A percentile compares a stretch with the other conserved stretches of the same genome.
Evolutionary conservation across 2,329 filamentous ascomycete species (phyloP).

Genomic region (Trichoderma sp.): DNA sequence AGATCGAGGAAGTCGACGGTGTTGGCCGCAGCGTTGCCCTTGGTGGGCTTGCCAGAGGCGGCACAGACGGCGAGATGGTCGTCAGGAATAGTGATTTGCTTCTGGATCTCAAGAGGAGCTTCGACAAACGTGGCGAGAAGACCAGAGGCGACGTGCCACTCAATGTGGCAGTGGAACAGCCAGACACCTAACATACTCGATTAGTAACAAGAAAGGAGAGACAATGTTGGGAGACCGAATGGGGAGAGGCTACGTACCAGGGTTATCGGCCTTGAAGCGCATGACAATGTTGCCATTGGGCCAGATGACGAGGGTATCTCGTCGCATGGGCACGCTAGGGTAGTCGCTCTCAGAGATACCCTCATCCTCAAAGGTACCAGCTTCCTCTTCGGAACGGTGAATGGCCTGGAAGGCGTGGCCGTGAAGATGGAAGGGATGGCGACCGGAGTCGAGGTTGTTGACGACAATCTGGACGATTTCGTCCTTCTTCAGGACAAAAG

Average conservation of each 20-base stretch:
- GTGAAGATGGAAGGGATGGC: constrained; percentile 76
- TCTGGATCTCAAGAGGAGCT: constrained; percentile 60
- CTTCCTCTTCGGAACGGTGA: constrained; percentile 56
- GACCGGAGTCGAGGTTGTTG: constrained; percentile 70
- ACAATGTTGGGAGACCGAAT: background rate
- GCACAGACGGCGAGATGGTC: constrained; percentile 58
- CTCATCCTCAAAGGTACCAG: constrained; percentile 51
- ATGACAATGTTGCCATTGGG: constrained; percentile 67
- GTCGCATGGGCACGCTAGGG: constrained; percentile 56
- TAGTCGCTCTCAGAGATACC: constrained; percentile 46
- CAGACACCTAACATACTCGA: constrained; percentile 47
- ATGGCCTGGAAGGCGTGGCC: constrained; percentile 71
- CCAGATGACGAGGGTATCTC: constrained; percentile 65
- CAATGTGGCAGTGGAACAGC: constrained; percentile 78
- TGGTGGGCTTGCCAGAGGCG: constrained; percentile 45
- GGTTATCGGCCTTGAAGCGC: constrained; percentile 65
- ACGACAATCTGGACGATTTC: constrained; percentile 70
- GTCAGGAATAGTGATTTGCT: constrained; percentile 56
- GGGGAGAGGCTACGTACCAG: constrained; percentile 41
- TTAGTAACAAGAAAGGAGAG: background rate
- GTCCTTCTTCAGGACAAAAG: constrained; percentile 64
- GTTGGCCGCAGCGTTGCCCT: constrained; percentile 75
- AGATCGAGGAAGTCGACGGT: constrained; percentile 61
- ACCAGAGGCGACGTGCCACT: constrained; percentile 71
- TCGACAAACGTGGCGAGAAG: constrained; percentile 63